phyloP scores from a whole-genome alignment of 805 yeast genomes.

The Tetrapisispora nanseiensis region DNA sequence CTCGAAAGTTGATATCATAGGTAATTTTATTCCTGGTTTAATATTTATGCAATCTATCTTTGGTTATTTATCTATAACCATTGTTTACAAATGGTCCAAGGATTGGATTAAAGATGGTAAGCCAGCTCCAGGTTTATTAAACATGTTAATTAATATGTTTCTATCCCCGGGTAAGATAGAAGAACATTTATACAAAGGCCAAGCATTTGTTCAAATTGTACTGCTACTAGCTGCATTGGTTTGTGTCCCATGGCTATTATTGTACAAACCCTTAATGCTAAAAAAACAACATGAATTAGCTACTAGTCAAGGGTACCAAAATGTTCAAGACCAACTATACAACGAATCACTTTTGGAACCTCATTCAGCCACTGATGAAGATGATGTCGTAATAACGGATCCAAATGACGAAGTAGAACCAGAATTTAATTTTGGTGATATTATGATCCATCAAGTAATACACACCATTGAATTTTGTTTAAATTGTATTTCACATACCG shows the following conservation, averaged over 20 bases:
- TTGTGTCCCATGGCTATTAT: slow-evolving; percentile 87
- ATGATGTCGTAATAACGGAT: slow-evolving; percentile 36
- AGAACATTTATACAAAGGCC: slow-evolving; percentile 73
- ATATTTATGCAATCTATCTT: slow-evolving; percentile 94
- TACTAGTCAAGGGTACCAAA: slow-evolving; percentile 34
- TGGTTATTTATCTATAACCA: slow-evolving; percentile 80
- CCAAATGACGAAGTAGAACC: slow-evolving; percentile 32
- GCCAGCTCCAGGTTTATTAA: slow-evolving; percentile 87
- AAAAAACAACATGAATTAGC: slow-evolving; percentile 42
- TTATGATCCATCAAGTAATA: slow-evolving; percentile 93
- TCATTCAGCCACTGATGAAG: slow-evolving; percentile 22
- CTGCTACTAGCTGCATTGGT: slow-evolving; percentile 66
- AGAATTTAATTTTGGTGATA: slow-evolving; percentile 66
- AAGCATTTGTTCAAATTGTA: slow-evolving; percentile 61
- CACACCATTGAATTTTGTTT: slow-evolving; percentile 96
- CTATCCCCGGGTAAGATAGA: slow-evolving; percentile 83
- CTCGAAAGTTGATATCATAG: slow-evolving; percentile 70
- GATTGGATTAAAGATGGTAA: slow-evolving; percentile 74
- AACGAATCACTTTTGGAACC: slow-evolving; percentile 26
- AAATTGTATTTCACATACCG: slow-evolving; percentile 97
- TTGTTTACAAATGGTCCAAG: slow-evolving; percentile 87
- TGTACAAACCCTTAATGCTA: slow-evolving; percentile 72
- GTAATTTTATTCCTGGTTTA: slow-evolving; percentile 90
- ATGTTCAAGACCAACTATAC: slow-evolving; percentile 28
- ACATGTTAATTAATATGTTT: slow-evolving; percentile 94